phyloP scores from a whole-genome alignment of 805 yeast genomes.

The Metschnikowia shivogae region DNA sequence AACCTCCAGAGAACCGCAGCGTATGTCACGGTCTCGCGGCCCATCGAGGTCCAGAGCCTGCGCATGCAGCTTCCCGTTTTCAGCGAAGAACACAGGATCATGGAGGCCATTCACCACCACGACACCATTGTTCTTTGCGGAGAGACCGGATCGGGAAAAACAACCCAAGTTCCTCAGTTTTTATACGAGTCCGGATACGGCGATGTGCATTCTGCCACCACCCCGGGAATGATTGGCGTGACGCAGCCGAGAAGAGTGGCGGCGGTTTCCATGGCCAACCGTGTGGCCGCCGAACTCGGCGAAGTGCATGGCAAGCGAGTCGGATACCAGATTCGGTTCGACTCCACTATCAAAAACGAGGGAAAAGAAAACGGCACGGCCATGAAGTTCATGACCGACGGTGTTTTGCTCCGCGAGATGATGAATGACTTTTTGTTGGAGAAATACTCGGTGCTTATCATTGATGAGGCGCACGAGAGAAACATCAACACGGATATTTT shows the following conservation, averaged over 20 bases:
- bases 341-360: slow-evolving; percentile 55
- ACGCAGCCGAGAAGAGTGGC: slow-evolving; percentile 97
- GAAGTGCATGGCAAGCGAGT: slow-evolving; percentile 58
- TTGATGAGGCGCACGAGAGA: slow-evolving; percentile 98
- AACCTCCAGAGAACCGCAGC: slow-evolving; percentile 53
- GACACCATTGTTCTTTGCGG: slow-evolving; percentile 92
- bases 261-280: slow-evolving; percentile 83
- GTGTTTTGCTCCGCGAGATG: slow-evolving; percentile 90
- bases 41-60: slow-evolving; percentile 58
- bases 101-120: slow-evolving; percentile 94
- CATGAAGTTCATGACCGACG: slow-evolving; percentile 89
- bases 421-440: slow-evolving; percentile 77
- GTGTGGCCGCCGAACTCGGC: slow-evolving; percentile 76
- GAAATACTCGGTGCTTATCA: slow-evolving; percentile 80
- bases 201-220: slow-evolving; percentile 44
- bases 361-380: slow-evolving; percentile 50
- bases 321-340: slow-evolving; percentile 81
- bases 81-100: slow-evolving; percentile 83
- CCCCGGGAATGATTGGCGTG: slow-evolving; percentile 91
- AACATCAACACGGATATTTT: slow-evolving; percentile 93
- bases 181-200: slow-evolving; percentile 92
- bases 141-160: slow-evolving; percentile 98
- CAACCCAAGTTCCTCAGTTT: slow-evolving; percentile 97
- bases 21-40: slow-evolving; percentile 63
- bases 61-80: slow-evolving; percentile 81